Base-by-base conservation (phyloP, 1,284 basidiomycete genomes). In the Cryptococcus sp. region DNA sequence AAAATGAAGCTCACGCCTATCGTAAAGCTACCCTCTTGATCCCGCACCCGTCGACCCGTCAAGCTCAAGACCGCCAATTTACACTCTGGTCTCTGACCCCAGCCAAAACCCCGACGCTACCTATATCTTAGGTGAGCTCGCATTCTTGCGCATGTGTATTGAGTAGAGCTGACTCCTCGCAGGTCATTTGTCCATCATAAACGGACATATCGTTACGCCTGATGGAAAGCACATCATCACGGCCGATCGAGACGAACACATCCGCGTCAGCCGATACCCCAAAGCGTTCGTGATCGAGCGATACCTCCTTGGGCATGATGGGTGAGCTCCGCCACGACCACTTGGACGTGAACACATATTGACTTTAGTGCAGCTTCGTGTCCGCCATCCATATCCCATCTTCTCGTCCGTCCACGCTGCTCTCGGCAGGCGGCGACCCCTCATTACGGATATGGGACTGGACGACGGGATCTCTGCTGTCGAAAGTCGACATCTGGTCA, bases 181-280 rank as follows among this genome's bases (percentile, higher is more conserved):
- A 57, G 72, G 93, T 5, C 93, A 96, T 70, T 86, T 89, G 0
- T 95, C 92, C 11, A 84, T 91, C 50, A 79, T 96, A 55, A 93
- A 88, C 4, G 78, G 83, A 1, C 86, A 90, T 71, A 68, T 87
- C 44, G 83, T 94, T 53, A 84, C 87, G 0, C 71, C 76, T 0
- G 86, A 90, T 70, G 86, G 88, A 62, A 83, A 82, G 57, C 87
- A 84, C 69, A 86, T 97, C 69, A 83, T 95, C 66, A 91, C 91
- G 0, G 88, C 90, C 0, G 93, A 96, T 74, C 81, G 93, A 47
- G 93, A 96, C 71, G 93, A 96, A 73, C 93, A 96, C 73, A 88
- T 97, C 54, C 84, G 93, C 53, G 84, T 94, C n/a, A 92, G 89
- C 69, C 86, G 89, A 84, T 96, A 85, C 72, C 93, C 93, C 0